These are phyloP conservation scores for Scopulariopsis brevicaulis DNA, from an alignment of 2,329 filamentous ascomycete genomes.

Conservation along the genomic window DNA sequence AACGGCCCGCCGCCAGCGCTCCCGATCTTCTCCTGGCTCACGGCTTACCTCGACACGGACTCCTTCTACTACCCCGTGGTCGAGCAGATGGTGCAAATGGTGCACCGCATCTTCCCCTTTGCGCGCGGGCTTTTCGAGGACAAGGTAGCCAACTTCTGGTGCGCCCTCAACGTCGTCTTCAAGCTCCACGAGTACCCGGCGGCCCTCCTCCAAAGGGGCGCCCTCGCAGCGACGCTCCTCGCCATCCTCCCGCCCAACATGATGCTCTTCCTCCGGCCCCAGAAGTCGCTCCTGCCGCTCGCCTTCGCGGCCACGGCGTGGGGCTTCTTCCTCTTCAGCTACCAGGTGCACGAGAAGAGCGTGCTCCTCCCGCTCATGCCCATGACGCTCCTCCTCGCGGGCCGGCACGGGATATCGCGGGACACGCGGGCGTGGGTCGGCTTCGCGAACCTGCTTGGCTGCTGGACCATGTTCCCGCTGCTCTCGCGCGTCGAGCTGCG, in stretches of 20 bases:
- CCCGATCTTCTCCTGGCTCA: conserved; percentile 47
- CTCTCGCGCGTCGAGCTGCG: conserved; percentile 73
- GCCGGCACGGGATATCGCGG: conserved; percentile 64
- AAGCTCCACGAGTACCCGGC: conserved; percentile 71
- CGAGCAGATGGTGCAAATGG: conserved; percentile 69
- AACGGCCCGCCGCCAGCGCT: conserved; percentile 49
- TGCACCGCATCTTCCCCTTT: conserved; percentile 94
- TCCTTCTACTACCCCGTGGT: conserved; percentile 64
- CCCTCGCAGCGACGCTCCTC: conserved; percentile 61
- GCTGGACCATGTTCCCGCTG: conserved; percentile 90
- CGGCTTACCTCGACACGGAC: conserved; percentile 46
- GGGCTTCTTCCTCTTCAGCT: conserved; percentile 97
- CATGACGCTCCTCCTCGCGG: conserved; percentile 79
- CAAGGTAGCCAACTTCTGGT: conserved; percentile 99
- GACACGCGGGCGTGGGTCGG: conserved; percentile 81
- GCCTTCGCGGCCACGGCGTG: conserved; percentile 78
- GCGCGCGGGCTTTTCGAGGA: conserved; percentile 94
- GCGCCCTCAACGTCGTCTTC: conserved; percentile 76
- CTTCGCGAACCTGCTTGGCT: conserved; percentile 83
- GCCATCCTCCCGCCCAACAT: conserved; percentile 71
- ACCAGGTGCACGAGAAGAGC: conserved; percentile 98
- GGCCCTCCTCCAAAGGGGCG: conserved; percentile 61
- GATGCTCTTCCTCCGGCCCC: conserved; percentile 68
- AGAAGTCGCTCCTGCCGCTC: conserved; percentile 64
- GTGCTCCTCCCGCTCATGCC: conserved; percentile 85